These are phyloP conservation scores for Tetrapisispora phaffii DNA, from an alignment of 805 yeast genomes.

Conservation along the genomic window DNA sequence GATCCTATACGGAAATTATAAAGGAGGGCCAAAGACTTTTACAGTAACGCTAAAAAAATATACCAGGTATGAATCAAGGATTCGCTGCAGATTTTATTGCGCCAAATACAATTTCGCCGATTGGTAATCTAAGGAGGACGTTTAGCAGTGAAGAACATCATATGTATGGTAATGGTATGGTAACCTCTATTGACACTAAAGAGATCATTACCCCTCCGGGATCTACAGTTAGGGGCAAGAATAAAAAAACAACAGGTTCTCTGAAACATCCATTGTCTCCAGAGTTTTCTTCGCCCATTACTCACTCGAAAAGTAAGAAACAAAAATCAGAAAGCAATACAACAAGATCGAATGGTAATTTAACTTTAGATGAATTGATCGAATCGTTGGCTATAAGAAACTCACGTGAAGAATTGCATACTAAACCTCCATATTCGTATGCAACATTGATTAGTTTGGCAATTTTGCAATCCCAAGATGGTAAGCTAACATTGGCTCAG, in stretches of 20 bases:
- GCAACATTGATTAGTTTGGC: conserved; percentile 60
- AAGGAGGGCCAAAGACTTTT: neutral
- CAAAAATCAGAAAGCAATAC: conserved; percentile 20
- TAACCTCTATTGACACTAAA: conserved; percentile 1
- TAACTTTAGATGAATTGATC: conserved; percentile 24
- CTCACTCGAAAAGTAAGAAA: conserved; percentile 21
- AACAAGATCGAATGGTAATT: conserved; percentile 24
- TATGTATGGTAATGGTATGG: neutral
- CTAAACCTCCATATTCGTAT: conserved; percentile 88
- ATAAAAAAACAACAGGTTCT: neutral
- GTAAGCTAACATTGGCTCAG: conserved; percentile 64
- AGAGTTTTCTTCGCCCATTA: conserved; percentile 26
- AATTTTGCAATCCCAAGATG: conserved; percentile 15
- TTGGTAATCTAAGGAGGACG: conserved; percentile 7
- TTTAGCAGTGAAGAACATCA: conserved; percentile 1
- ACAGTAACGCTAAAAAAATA: neutral
- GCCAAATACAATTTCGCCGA: conserved; percentile 1
- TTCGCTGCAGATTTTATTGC: neutral
- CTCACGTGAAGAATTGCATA: conserved; percentile 10
- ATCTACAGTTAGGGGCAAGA: conserved; percentile 14
- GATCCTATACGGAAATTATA: no score
- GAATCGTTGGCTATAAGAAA: conserved; percentile 17
- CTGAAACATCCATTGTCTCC: conserved; percentile 23
- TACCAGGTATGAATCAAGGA: conserved; percentile 1
- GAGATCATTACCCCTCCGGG: conserved; percentile 24